Evolutionary conservation across 371 early-diverging fungal genomes (phyloP).

Genomic region (Umbelopsis sp.): DNA sequence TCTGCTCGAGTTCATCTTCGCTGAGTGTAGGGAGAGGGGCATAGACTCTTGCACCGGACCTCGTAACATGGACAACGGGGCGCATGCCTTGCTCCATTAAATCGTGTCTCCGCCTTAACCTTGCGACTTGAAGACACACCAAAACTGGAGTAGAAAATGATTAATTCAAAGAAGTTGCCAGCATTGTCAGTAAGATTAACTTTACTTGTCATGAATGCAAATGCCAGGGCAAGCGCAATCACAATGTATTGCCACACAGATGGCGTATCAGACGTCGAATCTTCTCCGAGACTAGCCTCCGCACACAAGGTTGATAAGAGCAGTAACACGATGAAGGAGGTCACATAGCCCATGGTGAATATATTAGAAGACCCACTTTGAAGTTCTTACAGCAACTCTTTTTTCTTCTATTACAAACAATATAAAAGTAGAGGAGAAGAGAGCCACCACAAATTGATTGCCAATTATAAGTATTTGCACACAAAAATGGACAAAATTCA

Average conservation of each 20-base stretch:
- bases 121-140: neutral
- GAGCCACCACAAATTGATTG: neutral
- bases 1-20: slow-evolving; percentile 19
- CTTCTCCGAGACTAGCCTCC: neutral
- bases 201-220: slow-evolving; percentile 1
- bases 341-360: neutral
- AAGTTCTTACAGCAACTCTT: too few species aligned
- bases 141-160: neutral
- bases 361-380: neutral
- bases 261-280: neutral
- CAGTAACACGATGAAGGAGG: neutral
- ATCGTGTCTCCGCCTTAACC: slow-evolving; percentile 15
- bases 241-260: slow-evolving; percentile 12
- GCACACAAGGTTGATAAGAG: neutral
- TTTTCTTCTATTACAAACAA: neutral
- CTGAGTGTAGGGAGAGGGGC: slow-evolving; percentile 38
- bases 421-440: neutral
- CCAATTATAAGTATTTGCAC: neutral
- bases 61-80: slow-evolving; percentile 52
- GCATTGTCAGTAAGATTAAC: neutral
- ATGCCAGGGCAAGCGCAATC: slow-evolving; percentile 1
- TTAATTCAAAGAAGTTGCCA: neutral
- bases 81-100: slow-evolving; percentile 24
- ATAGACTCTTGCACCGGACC: slow-evolving; percentile 41
- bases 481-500: neutral